Evolutionary conservation across 768 basidiomycete species (phyloP).

Genomic region (Stropharia rugosoannulata): DNA sequence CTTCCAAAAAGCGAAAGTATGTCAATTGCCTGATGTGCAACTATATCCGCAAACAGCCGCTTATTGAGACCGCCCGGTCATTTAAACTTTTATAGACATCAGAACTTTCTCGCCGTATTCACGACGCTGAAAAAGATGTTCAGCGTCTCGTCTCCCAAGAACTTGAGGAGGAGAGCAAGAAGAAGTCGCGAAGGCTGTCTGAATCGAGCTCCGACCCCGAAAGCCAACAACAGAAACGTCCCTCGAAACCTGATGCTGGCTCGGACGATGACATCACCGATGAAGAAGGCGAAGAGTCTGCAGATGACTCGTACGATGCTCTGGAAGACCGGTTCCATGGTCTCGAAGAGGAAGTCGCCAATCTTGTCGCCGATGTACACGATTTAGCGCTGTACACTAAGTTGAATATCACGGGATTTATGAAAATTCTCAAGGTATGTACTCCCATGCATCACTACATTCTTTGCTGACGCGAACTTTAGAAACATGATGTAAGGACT

Average conservation of each 20-base stretch:
- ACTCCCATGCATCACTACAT: background rate
- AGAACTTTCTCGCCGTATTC: constrained; percentile 81
- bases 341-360: constrained; percentile 93
- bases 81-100: constrained; percentile 49
- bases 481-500: constrained; percentile 89
- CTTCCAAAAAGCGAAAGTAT: constrained; percentile 88
- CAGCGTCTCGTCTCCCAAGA: constrained; percentile 72
- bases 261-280: constrained; percentile 66
- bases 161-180: constrained; percentile 16
- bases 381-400: constrained; percentile 92
- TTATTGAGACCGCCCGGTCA: background rate
- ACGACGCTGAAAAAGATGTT: constrained; percentile 79
- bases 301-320: constrained; percentile 60
- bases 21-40: constrained; percentile 7
- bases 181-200: constrained; percentile 13
- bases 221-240: constrained; percentile 44
- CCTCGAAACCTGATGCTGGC: constrained; percentile 60
- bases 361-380: constrained; percentile 90
- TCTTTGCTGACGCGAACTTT: constrained; percentile 1
- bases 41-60: background rate
- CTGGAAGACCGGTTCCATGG: constrained; percentile 84
- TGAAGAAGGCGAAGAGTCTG: constrained; percentile 35
- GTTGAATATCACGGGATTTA: constrained; percentile 97
- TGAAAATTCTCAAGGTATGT: constrained; percentile 92
- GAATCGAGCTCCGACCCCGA: constrained; percentile 50